phyloP scores from a whole-genome alignment of 257 asterid genomes.

The Solanum medicagineum region DNA sequence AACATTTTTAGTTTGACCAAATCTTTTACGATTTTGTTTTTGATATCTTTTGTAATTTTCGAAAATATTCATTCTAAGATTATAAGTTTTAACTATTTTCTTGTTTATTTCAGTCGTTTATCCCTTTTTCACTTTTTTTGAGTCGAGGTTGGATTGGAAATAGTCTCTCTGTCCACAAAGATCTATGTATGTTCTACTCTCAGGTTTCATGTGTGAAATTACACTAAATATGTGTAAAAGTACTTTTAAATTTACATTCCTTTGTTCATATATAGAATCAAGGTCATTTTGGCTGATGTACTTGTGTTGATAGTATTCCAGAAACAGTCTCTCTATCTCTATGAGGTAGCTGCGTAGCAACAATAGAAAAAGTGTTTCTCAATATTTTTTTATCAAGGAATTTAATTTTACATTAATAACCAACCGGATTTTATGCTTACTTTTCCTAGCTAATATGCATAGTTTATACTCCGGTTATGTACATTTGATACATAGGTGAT shows the following conservation, averaged over 20 bases:
- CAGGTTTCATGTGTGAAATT: neutral
- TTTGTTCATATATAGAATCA: neutral
- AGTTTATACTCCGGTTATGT: neutral
- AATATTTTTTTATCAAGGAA: neutral
- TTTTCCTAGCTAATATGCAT: neutral
- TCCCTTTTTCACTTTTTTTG: neutral
- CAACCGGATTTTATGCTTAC: neutral
- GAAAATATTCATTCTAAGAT: neutral
- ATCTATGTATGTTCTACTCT: neutral
- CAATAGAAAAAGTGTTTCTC: neutral
- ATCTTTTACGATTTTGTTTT: neutral
- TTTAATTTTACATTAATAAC: neutral
- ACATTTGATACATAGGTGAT: too few species aligned
- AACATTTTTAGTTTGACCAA: neutral
- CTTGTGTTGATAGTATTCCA: too few species aligned
- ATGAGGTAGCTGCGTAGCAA: neutral
- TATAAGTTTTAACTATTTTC: neutral
- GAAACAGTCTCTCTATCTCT: too few species aligned
- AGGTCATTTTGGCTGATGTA: neutral
- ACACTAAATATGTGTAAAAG: neutral
- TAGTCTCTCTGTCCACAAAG: neutral
- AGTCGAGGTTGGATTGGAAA: neutral
- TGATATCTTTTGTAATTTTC: neutral
- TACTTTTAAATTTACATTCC: neutral
- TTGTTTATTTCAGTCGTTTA: neutral